A percentile compares a stretch with the other conserved stretches of the same genome.
Conservation (phyloP, 768 basidiomycete genomes). For the Termitomyces sp. region DNA sequence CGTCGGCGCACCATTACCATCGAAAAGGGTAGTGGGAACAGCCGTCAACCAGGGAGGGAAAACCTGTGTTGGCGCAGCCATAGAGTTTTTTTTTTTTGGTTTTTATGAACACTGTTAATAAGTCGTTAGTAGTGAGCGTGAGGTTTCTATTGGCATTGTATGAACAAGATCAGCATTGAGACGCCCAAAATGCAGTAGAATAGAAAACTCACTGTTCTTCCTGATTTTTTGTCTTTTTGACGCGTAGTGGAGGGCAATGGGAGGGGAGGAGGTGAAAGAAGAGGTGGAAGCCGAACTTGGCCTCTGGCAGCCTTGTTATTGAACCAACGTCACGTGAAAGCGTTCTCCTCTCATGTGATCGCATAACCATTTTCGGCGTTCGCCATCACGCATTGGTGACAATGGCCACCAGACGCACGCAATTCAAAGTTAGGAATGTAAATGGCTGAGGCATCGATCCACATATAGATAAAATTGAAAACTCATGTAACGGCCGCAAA, state of each 20-base stretch:
- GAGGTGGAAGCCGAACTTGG: slow-evolving; percentile 10
- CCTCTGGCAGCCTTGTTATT: slow-evolving; percentile 3
- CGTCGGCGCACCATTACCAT: slow-evolving; percentile 48
- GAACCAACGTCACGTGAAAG: slow-evolving; percentile 21
- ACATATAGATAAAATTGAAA: background rate
- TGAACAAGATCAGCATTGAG: background rate
- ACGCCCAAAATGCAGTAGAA: background rate
- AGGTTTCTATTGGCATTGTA: slow-evolving; percentile 20
- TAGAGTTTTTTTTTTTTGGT: slow-evolving; percentile 24
- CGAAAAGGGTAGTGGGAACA: slow-evolving; percentile 47
- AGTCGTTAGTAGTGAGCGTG: slow-evolving; percentile 47
- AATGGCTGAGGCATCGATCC: background rate
- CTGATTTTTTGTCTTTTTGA: slow-evolving; percentile 4
- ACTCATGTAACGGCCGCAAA: background rate
- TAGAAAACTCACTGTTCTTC: background rate
- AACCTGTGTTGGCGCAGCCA: slow-evolving; percentile 63
- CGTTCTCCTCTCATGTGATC: background rate
- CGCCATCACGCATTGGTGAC: background rate
- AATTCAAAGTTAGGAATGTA: background rate
- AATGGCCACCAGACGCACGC: no score
- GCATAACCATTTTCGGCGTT: background rate
- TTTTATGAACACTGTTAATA: slow-evolving; percentile 15
- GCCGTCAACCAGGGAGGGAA: slow-evolving; percentile 74
- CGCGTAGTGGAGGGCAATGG: slow-evolving; percentile 8
- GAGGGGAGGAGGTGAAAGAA: slow-evolving; percentile 2